phyloP scores from a whole-genome alignment of 208 protist genomes.

The Herpetomonas samuelpessoai region DNA sequence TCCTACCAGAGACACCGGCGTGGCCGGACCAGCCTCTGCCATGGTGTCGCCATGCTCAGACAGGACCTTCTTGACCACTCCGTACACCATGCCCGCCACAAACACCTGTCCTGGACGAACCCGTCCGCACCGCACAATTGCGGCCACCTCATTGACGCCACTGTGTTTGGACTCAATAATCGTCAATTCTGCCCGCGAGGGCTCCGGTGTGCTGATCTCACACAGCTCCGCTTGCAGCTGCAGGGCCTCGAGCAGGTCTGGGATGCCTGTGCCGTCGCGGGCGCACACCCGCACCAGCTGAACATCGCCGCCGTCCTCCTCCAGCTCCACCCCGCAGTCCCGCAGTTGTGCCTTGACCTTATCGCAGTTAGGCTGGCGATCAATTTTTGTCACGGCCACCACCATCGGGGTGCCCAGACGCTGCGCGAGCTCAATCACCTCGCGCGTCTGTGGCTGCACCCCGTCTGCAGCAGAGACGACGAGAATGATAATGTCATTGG shows the following conservation, averaged over 20 bases:
- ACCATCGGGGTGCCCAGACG: constrained; percentile 83
- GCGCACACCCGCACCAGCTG: constrained; percentile 92
- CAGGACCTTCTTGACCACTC: constrained; percentile 58
- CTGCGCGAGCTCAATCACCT: constrained; percentile 86
- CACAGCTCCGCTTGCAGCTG: constrained; percentile 87
- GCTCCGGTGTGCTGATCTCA: constrained; percentile 74
- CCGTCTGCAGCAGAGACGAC: constrained; percentile 96
- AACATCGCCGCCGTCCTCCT: constrained; percentile 95
- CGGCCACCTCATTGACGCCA: constrained; percentile 50
- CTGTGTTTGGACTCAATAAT: constrained; percentile 89
- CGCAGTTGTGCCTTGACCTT: constrained; percentile 82
- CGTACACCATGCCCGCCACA: constrained; percentile 77
- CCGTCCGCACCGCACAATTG: constrained; percentile 80
- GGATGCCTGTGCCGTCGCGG: constrained; percentile 76
- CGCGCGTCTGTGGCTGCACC: constrained; percentile 93
- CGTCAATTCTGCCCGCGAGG: constrained; percentile 77
- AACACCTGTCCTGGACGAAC: constrained; percentile 67
- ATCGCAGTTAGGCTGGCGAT: constrained; percentile 87
- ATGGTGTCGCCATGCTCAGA: constrained; percentile 65
- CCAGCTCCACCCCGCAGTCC: constrained; percentile 72
- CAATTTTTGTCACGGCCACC: constrained; percentile 97
- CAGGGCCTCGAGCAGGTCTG: constrained; percentile 89
- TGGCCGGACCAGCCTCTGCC: constrained; percentile 57
- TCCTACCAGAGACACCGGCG: constrained; percentile 75
- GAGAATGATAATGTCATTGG: constrained; percentile 96